Evolutionary conservation across 1,139 yeast genomes (phyloP).

Genomic region (Zygosaccharomyces pseudobailii): DNA sequence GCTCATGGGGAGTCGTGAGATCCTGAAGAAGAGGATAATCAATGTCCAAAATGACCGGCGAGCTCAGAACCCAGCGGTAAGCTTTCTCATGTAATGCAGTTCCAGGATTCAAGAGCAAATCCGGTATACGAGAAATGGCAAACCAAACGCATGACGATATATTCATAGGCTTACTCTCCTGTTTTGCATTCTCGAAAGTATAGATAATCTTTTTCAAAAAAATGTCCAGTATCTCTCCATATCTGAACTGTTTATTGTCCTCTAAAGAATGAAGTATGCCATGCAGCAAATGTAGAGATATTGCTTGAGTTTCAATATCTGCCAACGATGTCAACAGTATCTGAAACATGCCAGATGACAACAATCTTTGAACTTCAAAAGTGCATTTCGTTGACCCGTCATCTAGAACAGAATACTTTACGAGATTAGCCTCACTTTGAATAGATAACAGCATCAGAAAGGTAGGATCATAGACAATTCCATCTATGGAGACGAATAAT

Average conservation of each 20-base stretch:
- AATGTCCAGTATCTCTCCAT: conserved; percentile 52
- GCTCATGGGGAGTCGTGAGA: conserved; percentile 40
- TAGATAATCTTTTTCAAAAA: conserved; percentile 57
- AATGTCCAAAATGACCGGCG: conserved; percentile 42
- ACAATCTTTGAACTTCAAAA: conserved; percentile 54
- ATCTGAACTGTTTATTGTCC: conserved; percentile 46
- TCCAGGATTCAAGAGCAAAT: conserved; percentile 59
- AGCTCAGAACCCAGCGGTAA: conserved; percentile 51
- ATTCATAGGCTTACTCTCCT: conserved; percentile 16
- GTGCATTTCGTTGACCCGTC: conserved; percentile 31
- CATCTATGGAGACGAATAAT: not conserved
- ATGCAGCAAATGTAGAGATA: conserved; percentile 42
- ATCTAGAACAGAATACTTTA: conserved; percentile 35
- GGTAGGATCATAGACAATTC: conserved; percentile 52
- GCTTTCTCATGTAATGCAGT: conserved; percentile 69
- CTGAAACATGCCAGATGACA: conserved; percentile 57
- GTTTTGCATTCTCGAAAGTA: conserved; percentile 37
- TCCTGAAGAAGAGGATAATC: conserved; percentile 64
- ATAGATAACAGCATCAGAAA: conserved; percentile 53
- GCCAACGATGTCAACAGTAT: conserved; percentile 50
- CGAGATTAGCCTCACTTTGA: conserved; percentile 55
- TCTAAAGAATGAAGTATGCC: conserved; percentile 40
- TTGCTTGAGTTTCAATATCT: conserved; percentile 50
- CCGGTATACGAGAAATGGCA: conserved; percentile 50
- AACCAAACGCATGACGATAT: conserved; percentile 42